phyloP scores from a whole-genome alignment of 2,329 filamentous ascomycete genomes.

The Fusarium sterilihyphosum region DNA sequence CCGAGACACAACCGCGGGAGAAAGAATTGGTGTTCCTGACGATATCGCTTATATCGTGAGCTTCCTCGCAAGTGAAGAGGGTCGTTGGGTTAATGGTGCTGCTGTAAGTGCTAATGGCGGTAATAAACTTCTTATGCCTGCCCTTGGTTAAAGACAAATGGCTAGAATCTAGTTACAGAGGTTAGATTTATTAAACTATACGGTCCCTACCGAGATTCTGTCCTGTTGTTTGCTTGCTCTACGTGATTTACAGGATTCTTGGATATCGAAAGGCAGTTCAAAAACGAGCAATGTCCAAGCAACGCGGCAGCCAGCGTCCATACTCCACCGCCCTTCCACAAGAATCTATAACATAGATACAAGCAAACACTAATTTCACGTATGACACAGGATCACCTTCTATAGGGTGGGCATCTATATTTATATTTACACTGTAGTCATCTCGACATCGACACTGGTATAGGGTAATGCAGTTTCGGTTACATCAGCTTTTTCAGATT shows the following conservation, averaged over 20 bases:
- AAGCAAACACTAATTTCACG: no score
- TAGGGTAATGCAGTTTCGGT: neutral
- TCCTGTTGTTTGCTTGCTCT: no score
- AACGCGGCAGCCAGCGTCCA: no score
- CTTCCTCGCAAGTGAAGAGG: neutral
- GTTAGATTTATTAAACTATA: neutral
- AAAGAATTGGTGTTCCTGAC: neutral
- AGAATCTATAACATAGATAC: no score
- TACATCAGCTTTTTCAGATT: neutral
- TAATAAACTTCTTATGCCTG: neutral
- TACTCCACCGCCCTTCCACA: no score
- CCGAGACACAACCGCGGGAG: neutral
- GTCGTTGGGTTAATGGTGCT: neutral
- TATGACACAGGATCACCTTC: neutral
- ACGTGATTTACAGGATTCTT: no score
- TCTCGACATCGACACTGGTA: neutral
- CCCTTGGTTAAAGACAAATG: neutral
- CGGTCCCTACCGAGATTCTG: no score
- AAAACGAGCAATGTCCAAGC: no score
- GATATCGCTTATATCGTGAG: neutral
- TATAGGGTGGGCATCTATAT: neutral
- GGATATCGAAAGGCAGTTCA: no score
- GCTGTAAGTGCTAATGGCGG: neutral
- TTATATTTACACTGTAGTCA: neutral
- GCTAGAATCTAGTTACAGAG: neutral